Conservation (phyloP, 1,284 basidiomycete genomes). For the Pseudozyma pruni region DNA sequence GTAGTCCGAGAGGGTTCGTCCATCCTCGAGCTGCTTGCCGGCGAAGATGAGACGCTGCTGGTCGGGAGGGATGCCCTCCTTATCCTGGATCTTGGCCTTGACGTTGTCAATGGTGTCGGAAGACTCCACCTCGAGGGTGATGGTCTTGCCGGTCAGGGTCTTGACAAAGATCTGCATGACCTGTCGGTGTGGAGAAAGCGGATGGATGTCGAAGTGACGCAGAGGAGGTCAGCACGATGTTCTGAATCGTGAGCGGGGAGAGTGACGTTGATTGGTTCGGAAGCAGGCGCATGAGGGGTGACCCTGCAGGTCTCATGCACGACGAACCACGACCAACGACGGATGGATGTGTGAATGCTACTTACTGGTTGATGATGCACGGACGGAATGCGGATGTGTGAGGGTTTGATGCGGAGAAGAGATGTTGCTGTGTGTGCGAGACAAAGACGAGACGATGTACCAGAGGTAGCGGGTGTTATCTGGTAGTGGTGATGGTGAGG, state of each 20-base stretch:
- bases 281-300: slow-evolving; percentile 5
- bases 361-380: slow-evolving; percentile 23
- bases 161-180: slow-evolving; percentile 56
- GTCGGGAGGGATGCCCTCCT: slow-evolving; percentile 64
- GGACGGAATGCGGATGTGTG: neutral
- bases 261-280: slow-evolving; percentile 14
- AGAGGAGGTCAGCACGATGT: neutral
- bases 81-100: slow-evolving; percentile 70
- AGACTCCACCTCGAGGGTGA: slow-evolving; percentile 68
- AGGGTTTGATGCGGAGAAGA: neutral
- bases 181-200: slow-evolving; percentile 2
- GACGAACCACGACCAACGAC: slow-evolving; percentile 3
- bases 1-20: slow-evolving; percentile 66
- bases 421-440: neutral
- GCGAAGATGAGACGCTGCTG: slow-evolving; percentile 64
- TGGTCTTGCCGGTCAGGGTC: slow-evolving; percentile 66
- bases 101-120: slow-evolving; percentile 75
- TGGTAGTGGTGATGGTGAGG: slow-evolving; percentile 14
- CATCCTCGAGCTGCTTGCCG: slow-evolving; percentile 64
- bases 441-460: neutral
- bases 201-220: neutral
- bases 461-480: slow-evolving; percentile 6
- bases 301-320: slow-evolving; percentile 39
- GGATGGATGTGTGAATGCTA: slow-evolving; percentile 29
- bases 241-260: neutral